Evolutionary conservation across 176 grass and related monocot species (phyloP).

Genomic region (Oryza longistaminata): DNA sequence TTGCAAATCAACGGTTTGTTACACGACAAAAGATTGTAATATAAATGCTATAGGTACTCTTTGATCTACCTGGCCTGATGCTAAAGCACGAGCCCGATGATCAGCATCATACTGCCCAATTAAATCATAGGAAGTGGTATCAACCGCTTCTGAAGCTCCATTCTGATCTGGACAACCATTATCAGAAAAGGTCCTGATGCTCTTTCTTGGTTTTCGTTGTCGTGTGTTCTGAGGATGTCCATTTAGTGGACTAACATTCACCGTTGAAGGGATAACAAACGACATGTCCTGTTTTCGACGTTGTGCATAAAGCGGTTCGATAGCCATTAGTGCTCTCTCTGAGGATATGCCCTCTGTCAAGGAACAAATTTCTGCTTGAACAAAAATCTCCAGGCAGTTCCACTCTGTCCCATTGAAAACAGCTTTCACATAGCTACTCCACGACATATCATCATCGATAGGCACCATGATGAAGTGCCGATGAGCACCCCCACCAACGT

Average conservation of each 20-base stretch:
- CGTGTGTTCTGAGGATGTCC: background rate
- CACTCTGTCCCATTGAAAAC: constrained; percentile 49
- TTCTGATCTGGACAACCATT: constrained; percentile 5
- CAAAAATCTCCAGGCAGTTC: constrained; percentile 49
- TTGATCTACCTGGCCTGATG: constrained; percentile 38
- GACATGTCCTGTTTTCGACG: background rate
- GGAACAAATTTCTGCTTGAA: constrained; percentile 20
- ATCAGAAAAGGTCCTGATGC: background rate
- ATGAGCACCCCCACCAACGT: constrained; percentile 42
- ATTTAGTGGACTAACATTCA: background rate
- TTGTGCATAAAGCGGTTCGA: background rate
- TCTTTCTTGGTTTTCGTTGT: constrained; percentile 4
- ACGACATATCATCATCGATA: constrained; percentile 17
- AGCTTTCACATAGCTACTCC: constrained; percentile 50
- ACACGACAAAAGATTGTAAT: background rate
- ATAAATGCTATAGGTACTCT: background rate
- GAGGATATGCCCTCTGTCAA: background rate
- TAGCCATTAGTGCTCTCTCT: background rate
- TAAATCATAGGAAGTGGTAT: constrained; percentile 17
- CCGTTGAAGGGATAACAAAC: background rate
- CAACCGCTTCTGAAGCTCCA: constrained; percentile 16
- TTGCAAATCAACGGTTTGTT: background rate
- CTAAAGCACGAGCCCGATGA: constrained; percentile 42
- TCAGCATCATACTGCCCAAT: constrained; percentile 38
- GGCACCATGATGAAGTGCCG: constrained; percentile 45